Evolutionary conservation across 2,329 filamentous ascomycete genomes (phyloP).

Genomic region (Penicillium sp.): DNA sequence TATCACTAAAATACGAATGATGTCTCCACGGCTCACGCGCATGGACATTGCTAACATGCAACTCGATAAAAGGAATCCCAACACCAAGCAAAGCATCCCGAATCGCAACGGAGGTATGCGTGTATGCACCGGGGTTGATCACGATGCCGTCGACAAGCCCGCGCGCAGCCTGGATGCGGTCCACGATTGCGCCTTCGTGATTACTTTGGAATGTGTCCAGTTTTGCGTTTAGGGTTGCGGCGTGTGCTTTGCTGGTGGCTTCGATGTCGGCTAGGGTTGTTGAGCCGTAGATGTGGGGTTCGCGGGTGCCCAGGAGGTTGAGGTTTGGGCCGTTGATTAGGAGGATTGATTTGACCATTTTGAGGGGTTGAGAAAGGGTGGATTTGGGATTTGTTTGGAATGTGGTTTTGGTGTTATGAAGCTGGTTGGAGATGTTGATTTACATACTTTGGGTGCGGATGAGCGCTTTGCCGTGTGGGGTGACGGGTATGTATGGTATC

Average conservation of each 20-base stretch:
- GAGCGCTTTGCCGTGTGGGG: constrained; percentile 20
- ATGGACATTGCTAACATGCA: constrained; percentile 73
- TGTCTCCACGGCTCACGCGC: constrained; percentile 62
- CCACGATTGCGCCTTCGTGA: constrained; percentile 67
- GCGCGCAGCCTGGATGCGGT: constrained; percentile 64
- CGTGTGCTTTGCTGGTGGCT: constrained; percentile 46
- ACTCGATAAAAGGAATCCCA: constrained; percentile 66
- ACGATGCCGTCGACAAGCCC: constrained; percentile 54
- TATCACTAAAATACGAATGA: constrained; percentile 68
- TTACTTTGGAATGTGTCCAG: constrained; percentile 67
- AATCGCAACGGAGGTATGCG: constrained; percentile 69
- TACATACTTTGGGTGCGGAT: constrained; percentile 12
- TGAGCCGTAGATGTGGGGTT: constrained; percentile 66
- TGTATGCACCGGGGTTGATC: constrained; percentile 70
- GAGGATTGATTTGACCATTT: constrained; percentile 50
- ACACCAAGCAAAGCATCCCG: constrained; percentile 68
- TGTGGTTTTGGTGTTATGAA: background rate
- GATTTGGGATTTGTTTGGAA: background rate
- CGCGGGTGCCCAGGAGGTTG: constrained; percentile 69
- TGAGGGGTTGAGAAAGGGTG: constrained; percentile 2
- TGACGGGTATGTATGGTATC: too few species aligned
- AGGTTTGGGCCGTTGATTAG: constrained; percentile 79
- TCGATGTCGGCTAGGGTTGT: constrained; percentile 62
- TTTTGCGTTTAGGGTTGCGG: constrained; percentile 43
- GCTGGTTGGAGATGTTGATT: too few species aligned